These are phyloP conservation scores for Mrakia blollopis DNA, from an alignment of 768 basidiomycete species.

Conservation along the genomic window DNA sequence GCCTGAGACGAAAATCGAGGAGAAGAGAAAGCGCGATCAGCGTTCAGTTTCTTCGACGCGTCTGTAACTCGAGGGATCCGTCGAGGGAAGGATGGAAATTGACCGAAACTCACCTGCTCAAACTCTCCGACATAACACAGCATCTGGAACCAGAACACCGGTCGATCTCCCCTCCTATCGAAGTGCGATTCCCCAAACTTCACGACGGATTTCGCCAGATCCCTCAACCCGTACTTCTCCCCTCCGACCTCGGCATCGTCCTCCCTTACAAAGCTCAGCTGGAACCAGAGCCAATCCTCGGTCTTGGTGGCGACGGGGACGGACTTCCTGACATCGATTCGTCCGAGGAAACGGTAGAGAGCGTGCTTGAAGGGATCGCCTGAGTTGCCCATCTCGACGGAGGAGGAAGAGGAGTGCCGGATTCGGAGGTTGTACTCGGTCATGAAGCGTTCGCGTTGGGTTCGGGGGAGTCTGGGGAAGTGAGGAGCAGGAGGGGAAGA, in stretches of 20 bases:
- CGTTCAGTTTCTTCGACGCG: neutral
- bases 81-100: too few species aligned
- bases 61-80: neutral
- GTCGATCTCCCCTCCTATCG: conserved; percentile 56
- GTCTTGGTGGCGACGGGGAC: conserved; percentile 84
- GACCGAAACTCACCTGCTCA: conserved; percentile 62
- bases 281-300: conserved; percentile 99
- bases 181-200: conserved; percentile 47
- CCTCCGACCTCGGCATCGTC: conserved; percentile 50
- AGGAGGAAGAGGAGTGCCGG: conserved; percentile 54
- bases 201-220: conserved; percentile 42
- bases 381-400: conserved; percentile 46
- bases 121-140: conserved; percentile 90
- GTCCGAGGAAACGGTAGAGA: conserved; percentile 90
- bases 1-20: conserved; percentile 52
- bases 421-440: conserved; percentile 62
- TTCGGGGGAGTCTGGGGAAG: conserved; percentile 41
- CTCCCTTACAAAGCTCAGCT: conserved; percentile 79
- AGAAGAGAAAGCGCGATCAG: neutral
- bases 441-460: conserved; percentile 59
- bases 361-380: conserved; percentile 91
- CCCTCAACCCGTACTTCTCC: conserved; percentile 53
- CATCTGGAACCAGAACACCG: conserved; percentile 53
- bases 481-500: neutral
- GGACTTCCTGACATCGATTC: conserved; percentile 77